A percentile compares a stretch with the other conserved stretches of the same genome.
Evolutionary conservation across 2,329 filamentous ascomycete species (phyloP).

Genomic region (Aureobasidium uvarum): DNA sequence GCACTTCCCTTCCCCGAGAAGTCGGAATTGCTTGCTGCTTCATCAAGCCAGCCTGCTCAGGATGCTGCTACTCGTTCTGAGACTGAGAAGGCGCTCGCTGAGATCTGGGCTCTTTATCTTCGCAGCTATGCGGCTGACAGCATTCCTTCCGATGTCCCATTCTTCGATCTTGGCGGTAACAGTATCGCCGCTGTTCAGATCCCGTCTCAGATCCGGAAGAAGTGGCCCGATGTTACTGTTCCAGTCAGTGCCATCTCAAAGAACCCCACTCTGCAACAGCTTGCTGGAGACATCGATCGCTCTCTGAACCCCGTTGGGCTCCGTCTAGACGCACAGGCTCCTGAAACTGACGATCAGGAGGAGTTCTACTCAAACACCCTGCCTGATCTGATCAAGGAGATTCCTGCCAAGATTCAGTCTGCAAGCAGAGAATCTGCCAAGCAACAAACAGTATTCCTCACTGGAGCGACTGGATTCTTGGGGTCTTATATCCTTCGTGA

Average conservation of each 20-base stretch:
- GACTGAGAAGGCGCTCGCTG: conserved; percentile 66
- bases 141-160: conserved; percentile 61
- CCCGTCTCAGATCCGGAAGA: conserved; percentile 65
- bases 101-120: conserved; percentile 72
- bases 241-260: conserved; percentile 70
- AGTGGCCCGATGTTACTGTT: conserved; percentile 62
- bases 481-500: conserved; percentile 78
- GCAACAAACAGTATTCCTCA: conserved; percentile 68
- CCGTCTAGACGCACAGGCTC: conserved; percentile 47
- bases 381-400: conserved; percentile 49
- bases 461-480: conserved; percentile 86
- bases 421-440: conserved; percentile 36
- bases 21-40: conserved; percentile 60
- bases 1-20: conserved; percentile 78
- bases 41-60: conserved; percentile 39
- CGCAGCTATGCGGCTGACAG: conserved; percentile 65
- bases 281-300: conserved; percentile 54
- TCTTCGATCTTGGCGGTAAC: conserved; percentile 80
- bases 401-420: conserved; percentile 46
- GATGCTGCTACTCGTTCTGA: conserved; percentile 51
- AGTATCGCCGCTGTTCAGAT: conserved; percentile 79
- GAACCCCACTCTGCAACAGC: conserved; percentile 60
- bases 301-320: conserved; percentile 51
- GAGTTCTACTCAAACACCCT: conserved; percentile 55
- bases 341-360: conserved; percentile 45